Base-by-base conservation (phyloP, 371 early-diverging fungal species). In the Mortierella sp. region DNA sequence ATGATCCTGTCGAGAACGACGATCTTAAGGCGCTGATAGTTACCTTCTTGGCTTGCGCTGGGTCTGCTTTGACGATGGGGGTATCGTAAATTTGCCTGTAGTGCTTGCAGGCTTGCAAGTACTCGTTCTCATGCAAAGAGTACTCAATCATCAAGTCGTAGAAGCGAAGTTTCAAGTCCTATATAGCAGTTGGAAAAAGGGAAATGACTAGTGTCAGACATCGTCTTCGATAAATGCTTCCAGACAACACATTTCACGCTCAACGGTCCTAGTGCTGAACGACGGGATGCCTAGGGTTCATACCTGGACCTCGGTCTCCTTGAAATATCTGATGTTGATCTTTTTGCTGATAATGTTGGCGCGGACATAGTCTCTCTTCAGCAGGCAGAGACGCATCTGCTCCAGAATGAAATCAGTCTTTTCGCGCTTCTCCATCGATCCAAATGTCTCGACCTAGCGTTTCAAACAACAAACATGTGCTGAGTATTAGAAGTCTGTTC, bases 361-460 rank as follows among this genome's bases (percentile, higher is more conserved):
- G 49, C 98, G 91, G 24, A 95, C 91, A 82, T 95, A 98, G 87
- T 99, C 99, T 68, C 94, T 93, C 91, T 96, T 98, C 51, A 96
- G 95, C 55, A 99, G 88, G 81, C 96, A 96, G 44, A 99, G 91
- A 63, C 99, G 95, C 97, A 99, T 97, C 88, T 99, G 99, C 87
- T 99, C 99, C 70, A 99, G 88, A 76, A 99, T 97, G 88, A 99
- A 99, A 73, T 98, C 98, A 1, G 98, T 97, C 91, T 99, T 99
- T 86, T 98, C 98, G 72, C 98, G 95, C 85, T 95, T 95, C 75
- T 99, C 98, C 98, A 99, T 98, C 7, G 98, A 97, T 41, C 99
- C 99, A 89, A 97, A 99, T 4, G 99, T 99, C 89, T 99, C 99
- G 24, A 99, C 98, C 93, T 95, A 81, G 46, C 44, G 72, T 27